A percentile compares a stretch with the other conserved stretches of the same genome.
These are phyloP conservation scores for Kappamyces sp. DNA, from an alignment of 192 early-diverging fungal genomes.

Conservation along the genomic window DNA sequence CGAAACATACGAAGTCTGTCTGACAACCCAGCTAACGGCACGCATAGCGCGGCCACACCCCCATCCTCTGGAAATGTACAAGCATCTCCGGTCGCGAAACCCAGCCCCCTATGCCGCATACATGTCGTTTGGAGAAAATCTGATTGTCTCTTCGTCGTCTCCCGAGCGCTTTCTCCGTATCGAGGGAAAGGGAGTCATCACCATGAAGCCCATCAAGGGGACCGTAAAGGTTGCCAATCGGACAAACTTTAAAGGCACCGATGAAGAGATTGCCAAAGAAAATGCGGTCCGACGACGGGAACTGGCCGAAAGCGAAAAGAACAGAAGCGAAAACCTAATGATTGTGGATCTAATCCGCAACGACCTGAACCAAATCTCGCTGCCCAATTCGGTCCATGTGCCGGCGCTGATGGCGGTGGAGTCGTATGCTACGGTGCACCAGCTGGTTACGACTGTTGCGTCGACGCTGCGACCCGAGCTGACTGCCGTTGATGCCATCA, in stretches of 20 bases:
- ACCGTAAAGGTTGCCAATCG: constrained; percentile 45
- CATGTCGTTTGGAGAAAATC: constrained; percentile 41
- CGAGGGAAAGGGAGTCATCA: constrained; percentile 42
- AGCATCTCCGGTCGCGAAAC: constrained; percentile 60
- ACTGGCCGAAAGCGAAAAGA: constrained; percentile 72
- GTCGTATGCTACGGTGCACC: constrained; percentile 84
- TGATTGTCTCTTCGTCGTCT: constrained; percentile 47
- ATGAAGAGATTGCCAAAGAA: constrained; percentile 26
- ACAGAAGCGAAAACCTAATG: constrained; percentile 96
- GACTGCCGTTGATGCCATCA: constrained; percentile 63
- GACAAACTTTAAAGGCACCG: constrained; percentile 37
- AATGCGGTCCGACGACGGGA: constrained; percentile 37
- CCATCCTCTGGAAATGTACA: constrained; percentile 51
- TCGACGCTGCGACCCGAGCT: constrained; percentile 52
- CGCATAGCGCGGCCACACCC: constrained; percentile 10
- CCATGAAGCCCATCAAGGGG: constrained; percentile 98
- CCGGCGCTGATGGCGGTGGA: constrained; percentile 85
- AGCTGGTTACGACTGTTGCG: constrained; percentile 80
- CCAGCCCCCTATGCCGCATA: constrained; percentile 85
- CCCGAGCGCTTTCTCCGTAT: constrained; percentile 80
- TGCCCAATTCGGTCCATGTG: constrained; percentile 60
- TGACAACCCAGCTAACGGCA: constrained; percentile 71
- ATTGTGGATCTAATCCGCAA: constrained; percentile 96
- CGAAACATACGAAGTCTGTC: constrained; percentile 92
- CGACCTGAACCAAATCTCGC: constrained; percentile 75